Evolutionary conservation across 805 yeast genomes (phyloP), one percentile per base, ranked within the genome.

Genomic region (Novakomyces olei): DNA sequence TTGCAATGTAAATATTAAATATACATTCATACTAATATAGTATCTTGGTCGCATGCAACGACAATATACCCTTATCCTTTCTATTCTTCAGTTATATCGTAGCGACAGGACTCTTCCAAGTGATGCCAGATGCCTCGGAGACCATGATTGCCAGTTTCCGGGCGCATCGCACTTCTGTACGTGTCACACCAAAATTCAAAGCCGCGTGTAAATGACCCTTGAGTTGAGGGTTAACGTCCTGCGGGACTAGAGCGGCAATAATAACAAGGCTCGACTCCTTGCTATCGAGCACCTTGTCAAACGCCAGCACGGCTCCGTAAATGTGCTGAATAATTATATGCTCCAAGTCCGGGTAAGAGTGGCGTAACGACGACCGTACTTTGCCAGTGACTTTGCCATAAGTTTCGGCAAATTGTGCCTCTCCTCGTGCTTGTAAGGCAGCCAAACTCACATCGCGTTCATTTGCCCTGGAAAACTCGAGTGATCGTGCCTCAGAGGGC

Each of bases 201-300:
- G 93, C 94, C 0, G 95, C 95, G 48, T 64, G 67, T 38, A 83
- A 59, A 48, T 83, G 95, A 0, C 95, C 95, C 51, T 79, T 77
- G 41, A 83, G 59, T 44, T 83, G 94, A 0, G 93, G 92, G 42
- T 77, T 79, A 7, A 83, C 94, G 50, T 83, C 92, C 47, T 79
- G 93, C 1, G 95, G 94, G 7, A 83, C 70, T 41, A 83, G 60
- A 38, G 85, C 63, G 1, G 91, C 72, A 12, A 83, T 65, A 2
- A 83, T 68, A 20, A 79, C 72, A 37, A 79, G 47, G 20, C 85
- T 70, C 1, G 93, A 74, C 40, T 80, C 92, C 39, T 58, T 60
- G 1, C 75, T 69, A 3, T 60, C 46, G 19, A 83, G 51, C 1
- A 79, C 60, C 2, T 61, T 72, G 12, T 69, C 64, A 48, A 54